Percentiles rank a stretch among this genome's conserved stretches.
phyloP scores from a whole-genome alignment of 352 stramenopile species.

The Phytopythium vexans region DNA sequence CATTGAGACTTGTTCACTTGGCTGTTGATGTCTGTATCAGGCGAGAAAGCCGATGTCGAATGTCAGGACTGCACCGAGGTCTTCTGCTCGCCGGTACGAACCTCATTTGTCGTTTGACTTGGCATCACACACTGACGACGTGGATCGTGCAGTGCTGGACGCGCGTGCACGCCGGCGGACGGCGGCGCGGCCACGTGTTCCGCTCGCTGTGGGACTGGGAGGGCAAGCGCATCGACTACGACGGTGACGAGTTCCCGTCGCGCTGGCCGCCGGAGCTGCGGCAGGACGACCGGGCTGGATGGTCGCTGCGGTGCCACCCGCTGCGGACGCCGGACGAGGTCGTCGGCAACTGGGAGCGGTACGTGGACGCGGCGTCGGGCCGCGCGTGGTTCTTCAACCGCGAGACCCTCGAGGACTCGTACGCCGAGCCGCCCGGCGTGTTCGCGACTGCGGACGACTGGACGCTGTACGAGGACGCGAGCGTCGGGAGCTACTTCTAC shows the following conservation, averaged over 20 bases:
- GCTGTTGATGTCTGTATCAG: background rate
- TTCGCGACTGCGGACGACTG: background rate
- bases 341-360: constrained; percentile 52
- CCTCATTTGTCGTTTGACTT: constrained; percentile 1
- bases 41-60: constrained; percentile 60
- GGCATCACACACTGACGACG: background rate
- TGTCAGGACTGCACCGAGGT: constrained; percentile 88
- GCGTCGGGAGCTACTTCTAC: constrained; percentile 5
- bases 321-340: constrained; percentile 40
- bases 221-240: constrained; percentile 89
- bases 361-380: constrained; percentile 38
- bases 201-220: constrained; percentile 91
- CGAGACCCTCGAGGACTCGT: constrained; percentile 55
- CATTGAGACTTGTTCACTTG: constrained; percentile 3
- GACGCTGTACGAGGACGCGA: background rate
- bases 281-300: constrained; percentile 86
- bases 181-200: constrained; percentile 78
- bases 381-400: constrained; percentile 76
- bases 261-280: constrained; percentile 88
- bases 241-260: constrained; percentile 87
- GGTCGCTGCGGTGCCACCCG: constrained; percentile 58
- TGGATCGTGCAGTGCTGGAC: constrained; percentile 64
- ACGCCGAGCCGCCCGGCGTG: constrained; percentile 22
- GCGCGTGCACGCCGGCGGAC: constrained; percentile 84
- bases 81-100: constrained; percentile 76